phyloP scores from a whole-genome alignment of 2,329 filamentous ascomycete genomes.

The Rutstroemia sp. region DNA sequence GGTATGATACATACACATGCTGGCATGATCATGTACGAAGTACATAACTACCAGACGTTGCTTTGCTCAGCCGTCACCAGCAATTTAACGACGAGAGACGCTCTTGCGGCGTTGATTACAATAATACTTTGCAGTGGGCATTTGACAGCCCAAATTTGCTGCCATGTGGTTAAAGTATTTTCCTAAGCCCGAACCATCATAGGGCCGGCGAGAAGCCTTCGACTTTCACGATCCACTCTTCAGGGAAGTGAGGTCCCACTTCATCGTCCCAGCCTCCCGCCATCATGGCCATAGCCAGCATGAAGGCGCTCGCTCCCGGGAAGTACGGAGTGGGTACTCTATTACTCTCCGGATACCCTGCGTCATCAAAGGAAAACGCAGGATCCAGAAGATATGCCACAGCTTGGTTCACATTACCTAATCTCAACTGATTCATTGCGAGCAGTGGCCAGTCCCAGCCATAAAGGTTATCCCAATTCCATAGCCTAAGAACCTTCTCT shows the following conservation, averaged over 20 bases:
- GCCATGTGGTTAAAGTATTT: not conserved
- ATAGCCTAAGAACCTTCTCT: constrained; percentile 33
- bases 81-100: no score
- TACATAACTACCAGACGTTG: no score
- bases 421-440: constrained; percentile 38
- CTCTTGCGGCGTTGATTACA: no score
- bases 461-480: constrained; percentile 36
- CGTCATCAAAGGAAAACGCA: constrained; percentile 47
- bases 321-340: constrained; percentile 52
- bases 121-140: no score
- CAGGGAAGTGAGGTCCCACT: constrained; percentile 40
- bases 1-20: no score
- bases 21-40: no score
- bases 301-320: constrained; percentile 40
- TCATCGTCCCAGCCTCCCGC: constrained; percentile 47
- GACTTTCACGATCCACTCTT: constrained; percentile 40
- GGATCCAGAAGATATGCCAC: constrained; percentile 39
- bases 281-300: constrained; percentile 50
- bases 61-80: no score
- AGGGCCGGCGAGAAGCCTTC: constrained; percentile 43
- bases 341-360: constrained; percentile 44
- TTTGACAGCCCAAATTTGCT: no score
- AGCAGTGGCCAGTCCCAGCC: constrained; percentile 42
- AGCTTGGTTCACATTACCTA: constrained; percentile 37
- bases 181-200: constrained; percentile 50